Evolutionary conservation across 352 stramenopile species (phyloP), one percentile per base, ranked within the genome.

Genomic region (Globisporangium camurandrum): DNA sequence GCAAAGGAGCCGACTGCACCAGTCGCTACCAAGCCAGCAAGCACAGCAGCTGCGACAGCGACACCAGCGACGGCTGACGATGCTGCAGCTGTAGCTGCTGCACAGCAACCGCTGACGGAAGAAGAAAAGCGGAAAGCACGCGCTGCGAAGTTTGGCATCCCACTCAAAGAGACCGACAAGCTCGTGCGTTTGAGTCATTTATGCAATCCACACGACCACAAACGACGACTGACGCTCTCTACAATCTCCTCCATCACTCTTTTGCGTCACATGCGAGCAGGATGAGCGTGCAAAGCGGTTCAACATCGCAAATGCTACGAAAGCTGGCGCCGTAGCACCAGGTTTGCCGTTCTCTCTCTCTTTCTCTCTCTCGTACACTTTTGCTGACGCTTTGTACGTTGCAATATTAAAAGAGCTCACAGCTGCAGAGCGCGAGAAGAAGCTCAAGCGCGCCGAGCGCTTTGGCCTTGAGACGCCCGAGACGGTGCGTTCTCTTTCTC

Each of bases 391-490:
- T n/a, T n/a, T n/a, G n/a, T n/a, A n/a, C n/a, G n/a, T n/a, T n/a
- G n/a, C n/a, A n/a, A n/a, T n/a, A n/a, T n/a, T n/a, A n/a, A 11
- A 16, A 46, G 40, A 30, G 40, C 41, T 49, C 26, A 51, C 38
- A 28, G 66, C 79, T 1, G 72, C 74, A 30, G 77, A 88, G 40
- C 67, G 70, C 2, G 42, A 59, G 31, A 90, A 91, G 62, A 84
- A 86, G 69, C 61, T 83, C 27, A 72, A 89, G 56, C 75, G 79
- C 20, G 82, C 79, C 20, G 65, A 91, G 56, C 75, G 82, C 23
- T 93, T 93, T 51, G 67, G 79, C 26, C 49, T 93, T n/a, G 77
- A 88, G 62, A 88, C 79, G 12, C 66, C 75, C 27, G 77, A 89
- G 42, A 85, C 68, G 62, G 82, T 90, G 56, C 17, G 67, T 66